A percentile compares a stretch with the other conserved stretches of the same genome.
phyloP scores from a whole-genome alignment of 2,329 filamentous ascomycete genomes.

The Beauveria bassiana region DNA sequence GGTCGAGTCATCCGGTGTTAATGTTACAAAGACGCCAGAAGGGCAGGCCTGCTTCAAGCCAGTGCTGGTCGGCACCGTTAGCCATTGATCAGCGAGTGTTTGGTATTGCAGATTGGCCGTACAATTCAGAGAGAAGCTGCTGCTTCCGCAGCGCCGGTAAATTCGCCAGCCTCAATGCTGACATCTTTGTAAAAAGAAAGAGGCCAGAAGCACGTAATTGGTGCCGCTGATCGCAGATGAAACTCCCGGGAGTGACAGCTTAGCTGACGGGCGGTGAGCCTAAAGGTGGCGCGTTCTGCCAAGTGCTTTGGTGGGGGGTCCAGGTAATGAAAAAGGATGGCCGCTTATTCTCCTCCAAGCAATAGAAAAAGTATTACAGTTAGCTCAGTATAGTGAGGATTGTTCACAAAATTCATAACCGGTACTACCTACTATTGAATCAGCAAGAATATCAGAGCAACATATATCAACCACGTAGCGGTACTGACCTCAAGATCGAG shows the following conservation, averaged over 20 bases:
- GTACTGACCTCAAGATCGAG: no score
- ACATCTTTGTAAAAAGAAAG: conserved; percentile 28
- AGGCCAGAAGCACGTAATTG: not conserved
- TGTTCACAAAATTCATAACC: no score
- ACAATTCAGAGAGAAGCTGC: conserved; percentile 79
- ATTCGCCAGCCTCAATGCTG: conserved; percentile 34
- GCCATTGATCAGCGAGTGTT: not conserved
- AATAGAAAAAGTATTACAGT: no score
- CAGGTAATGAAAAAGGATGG: no score
- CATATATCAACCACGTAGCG: no score
- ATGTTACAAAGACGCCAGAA: conserved; percentile 76
- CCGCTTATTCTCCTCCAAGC: no score
- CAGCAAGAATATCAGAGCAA: no score
- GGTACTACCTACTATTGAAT: no score
- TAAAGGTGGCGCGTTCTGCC: not conserved
- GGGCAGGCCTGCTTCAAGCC: conserved; percentile 77
- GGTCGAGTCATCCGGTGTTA: conserved; percentile 72
- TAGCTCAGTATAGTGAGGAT: no score
- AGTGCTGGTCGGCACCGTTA: conserved; percentile 44
- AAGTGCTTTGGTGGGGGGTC: not conserved
- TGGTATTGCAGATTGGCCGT: conserved; percentile 26
- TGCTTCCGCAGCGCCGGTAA: conserved; percentile 59
- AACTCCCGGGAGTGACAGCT: not conserved
- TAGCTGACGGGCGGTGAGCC: not conserved
- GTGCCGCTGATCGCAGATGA: not conserved